These are phyloP conservation scores for Pichia deserticola DNA, from an alignment of 805 yeast species.

Conservation along the genomic window DNA sequence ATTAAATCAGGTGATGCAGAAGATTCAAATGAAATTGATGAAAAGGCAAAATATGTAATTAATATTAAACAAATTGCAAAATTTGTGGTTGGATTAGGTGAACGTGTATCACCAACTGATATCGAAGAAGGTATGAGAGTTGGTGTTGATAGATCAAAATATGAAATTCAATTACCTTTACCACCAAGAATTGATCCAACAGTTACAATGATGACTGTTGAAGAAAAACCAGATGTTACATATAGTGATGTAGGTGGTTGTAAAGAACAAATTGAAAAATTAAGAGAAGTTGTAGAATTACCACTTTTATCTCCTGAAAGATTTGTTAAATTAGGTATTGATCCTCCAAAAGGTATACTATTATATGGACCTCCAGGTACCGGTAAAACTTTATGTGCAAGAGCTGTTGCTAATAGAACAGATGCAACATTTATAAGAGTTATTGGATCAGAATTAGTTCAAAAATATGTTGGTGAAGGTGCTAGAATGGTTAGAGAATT, in stretches of 20 bases:
- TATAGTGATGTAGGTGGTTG: slow-evolving; percentile 98
- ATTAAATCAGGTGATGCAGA: slow-evolving; percentile 52
- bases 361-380: slow-evolving; percentile 99
- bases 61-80: slow-evolving; percentile 97
- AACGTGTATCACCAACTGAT: slow-evolving; percentile 96
- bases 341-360: slow-evolving; percentile 97
- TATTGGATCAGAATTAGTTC: slow-evolving; percentile 96
- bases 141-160: slow-evolving; percentile 96
- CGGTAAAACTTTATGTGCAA: slow-evolving; percentile 95
- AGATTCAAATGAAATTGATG: slow-evolving; percentile 41
- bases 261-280: slow-evolving; percentile 94
- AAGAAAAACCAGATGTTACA: slow-evolving; percentile 98
- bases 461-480: slow-evolving; percentile 98
- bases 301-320: slow-evolving; percentile 94
- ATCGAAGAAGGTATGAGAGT: slow-evolving; percentile 99
- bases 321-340: slow-evolving; percentile 93
- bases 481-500: slow-evolving; percentile 99
- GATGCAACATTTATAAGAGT: slow-evolving; percentile 98
- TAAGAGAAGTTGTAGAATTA: slow-evolving; percentile 92
- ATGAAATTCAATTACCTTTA: slow-evolving; percentile 92
- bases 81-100: slow-evolving; percentile 94
- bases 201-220: slow-evolving; percentile 99
- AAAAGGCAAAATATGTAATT: slow-evolving; percentile 86
- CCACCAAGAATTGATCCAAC: slow-evolving; percentile 98
- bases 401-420: slow-evolving; percentile 98